Base-by-base conservation (phyloP, 441 rosid species). In the Euphorbia celastroides region DNA sequence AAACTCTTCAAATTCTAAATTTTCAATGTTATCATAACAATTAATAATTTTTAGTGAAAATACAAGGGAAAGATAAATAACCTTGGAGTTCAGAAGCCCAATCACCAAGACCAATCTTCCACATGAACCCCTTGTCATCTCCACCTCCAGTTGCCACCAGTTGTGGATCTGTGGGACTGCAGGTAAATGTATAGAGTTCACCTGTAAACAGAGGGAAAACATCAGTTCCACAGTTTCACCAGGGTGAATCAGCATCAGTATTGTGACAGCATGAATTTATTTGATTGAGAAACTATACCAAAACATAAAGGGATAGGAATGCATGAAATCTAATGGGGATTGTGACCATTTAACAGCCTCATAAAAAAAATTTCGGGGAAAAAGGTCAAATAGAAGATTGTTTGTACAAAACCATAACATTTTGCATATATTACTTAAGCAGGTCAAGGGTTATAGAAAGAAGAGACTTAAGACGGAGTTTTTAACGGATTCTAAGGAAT, bases 61-160 rank as follows among this genome's bases (percentile, higher is more conserved):
- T 12, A 5, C 13, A 26, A 2, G 26, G 20, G 11, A 14, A 55
- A 34, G 57, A 48, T 4, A 38, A 25, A 28, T 55, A 36, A 80
- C 96, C 96, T 57, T 57, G 72, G 57, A 93, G 87, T 77, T 88
- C 92, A 59, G 83, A 79, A 57, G 87, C 88, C 94, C 94, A 90
- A 74, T 93, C 98, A 61, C 93, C 95, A 56, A 42, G 87, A 38
- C 93, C 96, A 55, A 90, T 84, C 72, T 74, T 88, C 93, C 96
- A 93, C 34, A 93, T 83, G 75, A 87, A 88, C 17, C 81, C 90
- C 77, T 65, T 86, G 59, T 90, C 94, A 76, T 93, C 98, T 59
- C 90, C 88, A 62, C 97, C 96, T 20, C 98, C 97, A 64, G 96
- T 90, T 65, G 96, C 98, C 74, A 90, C 98, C 62, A 86, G 79